Percentiles rank a stretch among this genome's conserved stretches.
Conservation (phyloP, 495 filamentous ascomycete genomes). For the Hypoxylon trugodes region DNA sequence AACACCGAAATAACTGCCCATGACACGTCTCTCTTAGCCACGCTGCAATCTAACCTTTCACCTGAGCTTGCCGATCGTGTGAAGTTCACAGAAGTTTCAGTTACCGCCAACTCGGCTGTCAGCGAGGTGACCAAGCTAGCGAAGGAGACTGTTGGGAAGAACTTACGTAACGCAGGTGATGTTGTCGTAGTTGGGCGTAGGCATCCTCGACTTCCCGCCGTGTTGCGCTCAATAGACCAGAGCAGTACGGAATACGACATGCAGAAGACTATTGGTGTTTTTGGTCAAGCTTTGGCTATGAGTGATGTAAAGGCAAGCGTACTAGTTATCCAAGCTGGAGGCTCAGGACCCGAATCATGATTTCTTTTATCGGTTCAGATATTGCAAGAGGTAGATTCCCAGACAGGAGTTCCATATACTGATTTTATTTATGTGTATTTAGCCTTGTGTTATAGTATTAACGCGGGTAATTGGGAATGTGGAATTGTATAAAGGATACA, state of each 20-base stretch:
- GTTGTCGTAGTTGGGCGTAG: conserved; percentile 78
- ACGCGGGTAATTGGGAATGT: background rate
- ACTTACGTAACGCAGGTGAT: conserved; percentile 75
- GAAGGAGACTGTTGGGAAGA: conserved; percentile 66
- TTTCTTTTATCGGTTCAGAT: background rate
- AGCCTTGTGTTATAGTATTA: background rate
- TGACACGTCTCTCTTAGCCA: conserved; percentile 70
- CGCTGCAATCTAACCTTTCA: conserved; percentile 69
- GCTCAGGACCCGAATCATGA: conserved; percentile 1
- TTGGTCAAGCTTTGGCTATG: conserved; percentile 71
- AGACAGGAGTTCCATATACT: background rate
- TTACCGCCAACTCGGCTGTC: conserved; percentile 38
- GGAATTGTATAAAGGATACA: conserved; percentile 5
- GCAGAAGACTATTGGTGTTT: conserved; percentile 69
- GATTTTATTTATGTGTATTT: background rate
- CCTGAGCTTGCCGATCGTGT: conserved; percentile 67
- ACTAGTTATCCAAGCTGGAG: conserved; percentile 72
- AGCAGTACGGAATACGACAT: conserved; percentile 57
- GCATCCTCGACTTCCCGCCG: conserved; percentile 45
- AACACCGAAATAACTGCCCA: conserved; percentile 51
- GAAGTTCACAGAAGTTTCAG: conserved; percentile 58
- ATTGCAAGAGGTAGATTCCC: background rate
- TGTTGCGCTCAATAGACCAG: conserved; percentile 36
- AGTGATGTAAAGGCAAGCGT: conserved; percentile 73
- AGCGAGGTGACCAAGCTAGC: conserved; percentile 53